A percentile compares a stretch with the other conserved stretches of the same genome.
These are phyloP conservation scores for Talaromyces sp. DNA, from an alignment of 2,329 filamentous ascomycete species.

Conservation along the genomic window DNA sequence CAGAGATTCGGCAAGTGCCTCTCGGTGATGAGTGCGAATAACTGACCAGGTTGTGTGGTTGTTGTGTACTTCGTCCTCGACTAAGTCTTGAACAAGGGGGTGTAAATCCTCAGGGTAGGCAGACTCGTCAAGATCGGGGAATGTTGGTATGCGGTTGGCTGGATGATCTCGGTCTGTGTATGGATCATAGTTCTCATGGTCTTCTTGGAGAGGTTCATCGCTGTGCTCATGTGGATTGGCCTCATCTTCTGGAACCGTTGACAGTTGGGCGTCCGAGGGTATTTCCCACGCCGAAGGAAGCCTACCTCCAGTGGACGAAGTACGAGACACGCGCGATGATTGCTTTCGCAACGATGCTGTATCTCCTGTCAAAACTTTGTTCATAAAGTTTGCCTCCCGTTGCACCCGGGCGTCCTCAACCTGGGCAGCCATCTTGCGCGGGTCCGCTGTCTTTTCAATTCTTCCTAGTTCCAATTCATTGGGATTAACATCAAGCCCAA, in stretches of 20 bases:
- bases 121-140: conserved; percentile 23
- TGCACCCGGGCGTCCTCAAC: conserved; percentile 37
- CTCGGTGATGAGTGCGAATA: conserved; percentile 46
- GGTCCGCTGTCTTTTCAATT: conserved; percentile 32
- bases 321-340: conserved; percentile 17
- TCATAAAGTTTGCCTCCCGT: conserved; percentile 36
- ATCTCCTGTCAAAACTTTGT: conserved; percentile 27
- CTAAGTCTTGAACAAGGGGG: conserved; percentile 35
- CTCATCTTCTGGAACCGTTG: conserved; percentile 19
- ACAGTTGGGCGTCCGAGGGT: conserved; percentile 15
- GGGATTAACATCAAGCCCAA: conserved; percentile 34
- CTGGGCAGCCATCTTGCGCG: conserved; percentile 38
- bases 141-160: conserved; percentile 11
- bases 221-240: conserved; percentile 11
- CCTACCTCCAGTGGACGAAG: conserved; percentile 17
- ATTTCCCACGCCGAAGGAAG: conserved; percentile 17
- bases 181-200: conserved; percentile 13
- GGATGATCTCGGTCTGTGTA: conserved; percentile 10
- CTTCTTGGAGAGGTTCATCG: conserved; percentile 17
- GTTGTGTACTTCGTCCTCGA: conserved; percentile 47
- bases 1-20: conserved; percentile 50
- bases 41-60: conserved; percentile 44
- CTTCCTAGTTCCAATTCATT: conserved; percentile 39
- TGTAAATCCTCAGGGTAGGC: conserved; percentile 39
- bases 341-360: conserved; percentile 7